phyloP scores from a whole-genome alignment of 805 yeast species.

The Kuraishia capsulata region DNA sequence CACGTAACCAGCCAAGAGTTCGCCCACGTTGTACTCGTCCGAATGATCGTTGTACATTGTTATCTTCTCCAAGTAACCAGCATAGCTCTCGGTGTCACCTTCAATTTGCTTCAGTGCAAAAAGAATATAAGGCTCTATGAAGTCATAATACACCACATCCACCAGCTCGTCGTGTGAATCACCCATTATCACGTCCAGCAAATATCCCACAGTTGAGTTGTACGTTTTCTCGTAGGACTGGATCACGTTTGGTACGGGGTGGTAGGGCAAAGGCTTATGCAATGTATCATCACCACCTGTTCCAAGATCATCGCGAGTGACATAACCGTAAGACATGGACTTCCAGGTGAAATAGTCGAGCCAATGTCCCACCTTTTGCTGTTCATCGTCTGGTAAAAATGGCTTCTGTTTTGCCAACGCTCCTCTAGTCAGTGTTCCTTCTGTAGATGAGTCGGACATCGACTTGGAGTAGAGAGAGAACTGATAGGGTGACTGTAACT shows the following conservation, averaged over 20 bases:
- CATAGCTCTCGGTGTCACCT: constrained; percentile 5
- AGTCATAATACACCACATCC: constrained; percentile 74
- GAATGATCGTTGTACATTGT: constrained; percentile 21
- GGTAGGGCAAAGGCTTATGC: constrained; percentile 49
- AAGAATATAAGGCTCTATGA: constrained; percentile 46
- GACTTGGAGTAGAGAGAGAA: not conserved
- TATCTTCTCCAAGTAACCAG: constrained; percentile 7
- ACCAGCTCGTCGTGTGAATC: constrained; percentile 25
- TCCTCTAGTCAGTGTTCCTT: constrained; percentile 4
- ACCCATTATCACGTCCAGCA: constrained; percentile 3
- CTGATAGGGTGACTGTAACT: not conserved
- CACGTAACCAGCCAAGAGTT: too few relatives aligned
- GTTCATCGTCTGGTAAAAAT: constrained; percentile 3
- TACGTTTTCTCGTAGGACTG: constrained; percentile 34
- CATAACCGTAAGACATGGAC: constrained; percentile 52
- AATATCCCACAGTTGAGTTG: not conserved
- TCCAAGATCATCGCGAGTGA: constrained; percentile 80
- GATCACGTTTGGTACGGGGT: constrained; percentile 73
- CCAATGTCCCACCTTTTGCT: not conserved
- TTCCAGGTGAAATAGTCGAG: constrained; percentile 5
- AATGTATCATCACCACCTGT: constrained; percentile 78
- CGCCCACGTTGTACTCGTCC: constrained; percentile 31
- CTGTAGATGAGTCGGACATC: not conserved
- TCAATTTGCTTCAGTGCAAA: constrained; percentile 26
- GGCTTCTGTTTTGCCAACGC: not conserved